Percentiles rank a stretch among this genome's conserved stretches.
Conservation (phyloP, 1,139 yeast genomes). For the Geotrichum carabidarum region DNA sequence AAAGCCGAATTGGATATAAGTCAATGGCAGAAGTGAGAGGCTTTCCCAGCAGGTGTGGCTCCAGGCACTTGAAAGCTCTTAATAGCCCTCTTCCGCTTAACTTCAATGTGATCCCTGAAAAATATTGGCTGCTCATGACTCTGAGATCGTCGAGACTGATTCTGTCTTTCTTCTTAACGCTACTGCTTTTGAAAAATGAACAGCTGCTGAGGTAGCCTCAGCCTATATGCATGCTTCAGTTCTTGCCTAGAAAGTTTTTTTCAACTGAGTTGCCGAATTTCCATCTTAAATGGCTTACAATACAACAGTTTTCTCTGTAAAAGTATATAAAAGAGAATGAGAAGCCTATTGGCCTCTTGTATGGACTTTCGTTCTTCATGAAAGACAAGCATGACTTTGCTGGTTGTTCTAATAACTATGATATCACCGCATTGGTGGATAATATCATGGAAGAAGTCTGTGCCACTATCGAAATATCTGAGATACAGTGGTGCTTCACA, state of each 20-base stretch:
- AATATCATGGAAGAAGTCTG: conserved; percentile 31
- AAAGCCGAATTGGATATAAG: conserved; percentile 26
- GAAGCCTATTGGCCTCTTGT: conserved; percentile 44
- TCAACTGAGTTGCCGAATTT: conserved; percentile 35
- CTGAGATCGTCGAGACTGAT: conserved; percentile 31
- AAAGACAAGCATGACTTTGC: conserved; percentile 48
- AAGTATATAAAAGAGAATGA: conserved; percentile 38
- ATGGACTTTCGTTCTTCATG: conserved; percentile 50
- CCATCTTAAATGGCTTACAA: conserved; percentile 33
- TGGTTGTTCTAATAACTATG: conserved; percentile 43
- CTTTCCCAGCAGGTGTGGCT: conserved; percentile 28
- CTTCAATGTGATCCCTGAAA: conserved; percentile 28
- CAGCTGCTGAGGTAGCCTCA: conserved; percentile 44
- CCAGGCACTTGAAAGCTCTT: conserved; percentile 25
- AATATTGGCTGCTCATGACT: conserved; percentile 28
- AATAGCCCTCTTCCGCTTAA: conserved; percentile 31
- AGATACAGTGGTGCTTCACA: conserved; percentile 51
- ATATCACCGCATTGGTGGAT: conserved; percentile 38
- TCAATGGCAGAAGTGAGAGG: conserved; percentile 28
- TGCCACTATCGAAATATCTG: conserved; percentile 40
- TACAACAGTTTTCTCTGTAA: conserved; percentile 46
- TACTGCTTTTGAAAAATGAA: conserved; percentile 41
- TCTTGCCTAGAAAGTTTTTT: conserved; percentile 53
- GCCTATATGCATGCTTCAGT: conserved; percentile 58
- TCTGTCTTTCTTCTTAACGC: conserved; percentile 37